phyloP scores from a whole-genome alignment of 768 basidiomycete genomes.

The Strobilomyces confusus region DNA sequence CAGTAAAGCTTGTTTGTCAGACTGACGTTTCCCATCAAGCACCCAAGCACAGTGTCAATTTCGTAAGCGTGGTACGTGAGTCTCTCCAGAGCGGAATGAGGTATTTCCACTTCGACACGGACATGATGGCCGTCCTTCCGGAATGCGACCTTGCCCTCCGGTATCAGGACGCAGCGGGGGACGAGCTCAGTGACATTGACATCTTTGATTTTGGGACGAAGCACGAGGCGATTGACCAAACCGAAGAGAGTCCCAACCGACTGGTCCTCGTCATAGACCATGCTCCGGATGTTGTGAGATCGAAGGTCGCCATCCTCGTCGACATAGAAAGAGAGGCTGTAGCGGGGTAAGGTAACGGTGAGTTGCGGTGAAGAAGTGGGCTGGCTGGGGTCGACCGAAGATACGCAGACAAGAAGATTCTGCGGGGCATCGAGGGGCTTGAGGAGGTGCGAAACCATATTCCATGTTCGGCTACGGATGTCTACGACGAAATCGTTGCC shows the following conservation, averaged over 20 bases:
- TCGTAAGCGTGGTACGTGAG: slow-evolving; percentile 28
- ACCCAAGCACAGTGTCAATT: slow-evolving; percentile 30
- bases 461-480: slow-evolving; percentile 25
- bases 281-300: slow-evolving; percentile 38
- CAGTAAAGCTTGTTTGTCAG: slow-evolving; percentile 32
- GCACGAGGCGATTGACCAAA: slow-evolving; percentile 36
- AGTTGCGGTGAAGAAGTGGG: slow-evolving; percentile 11
- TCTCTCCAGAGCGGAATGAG: background rate
- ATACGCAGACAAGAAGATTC: slow-evolving; percentile 21
- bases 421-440: slow-evolving; percentile 21
- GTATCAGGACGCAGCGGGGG: slow-evolving; percentile 35
- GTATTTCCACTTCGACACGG: slow-evolving; percentile 8
- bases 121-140: slow-evolving; percentile 14
- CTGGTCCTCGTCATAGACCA: slow-evolving; percentile 40
- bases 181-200: background rate
- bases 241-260: slow-evolving; percentile 44
- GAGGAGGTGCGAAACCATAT: slow-evolving; percentile 25
- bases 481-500: slow-evolving; percentile 20
- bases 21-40: slow-evolving; percentile 25
- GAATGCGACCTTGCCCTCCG: slow-evolving; percentile 29
- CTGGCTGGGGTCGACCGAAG: background rate
- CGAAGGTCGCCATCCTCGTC: slow-evolving; percentile 25
- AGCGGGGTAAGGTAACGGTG: slow-evolving; percentile 36
- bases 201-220: slow-evolving; percentile 27
- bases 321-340: slow-evolving; percentile 37